Conservation (phyloP, 108 stramenopile genomes). For the Discostella pseudostelligera region DNA sequence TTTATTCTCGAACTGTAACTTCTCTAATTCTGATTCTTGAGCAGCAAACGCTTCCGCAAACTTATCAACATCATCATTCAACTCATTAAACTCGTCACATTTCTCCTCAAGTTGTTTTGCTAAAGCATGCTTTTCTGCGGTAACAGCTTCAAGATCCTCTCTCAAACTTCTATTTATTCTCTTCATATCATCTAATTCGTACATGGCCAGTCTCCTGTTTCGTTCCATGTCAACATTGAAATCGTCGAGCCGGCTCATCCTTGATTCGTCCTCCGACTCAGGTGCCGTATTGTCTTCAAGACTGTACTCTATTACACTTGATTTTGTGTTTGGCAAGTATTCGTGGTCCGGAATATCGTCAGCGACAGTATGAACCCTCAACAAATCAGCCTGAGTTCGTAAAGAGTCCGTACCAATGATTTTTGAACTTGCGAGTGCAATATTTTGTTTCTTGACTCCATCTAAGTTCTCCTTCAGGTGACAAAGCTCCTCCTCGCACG, state of each 20-base stretch:
- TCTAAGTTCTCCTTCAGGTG: background rate
- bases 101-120: conserved; percentile 13
- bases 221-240: conserved; percentile 18
- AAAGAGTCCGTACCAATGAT: background rate
- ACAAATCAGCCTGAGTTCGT: background rate
- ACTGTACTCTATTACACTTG: conserved; percentile 20
- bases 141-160: conserved; percentile 25
- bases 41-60: conserved; percentile 39
- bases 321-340: background rate
- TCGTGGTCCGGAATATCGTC: background rate
- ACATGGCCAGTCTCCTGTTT: conserved; percentile 20
- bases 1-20: no score
- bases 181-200: conserved; percentile 34
- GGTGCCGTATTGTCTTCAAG: conserved; percentile 15
- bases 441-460: background rate
- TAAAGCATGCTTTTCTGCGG: conserved; percentile 7
- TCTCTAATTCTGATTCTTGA: conserved; percentile 5
- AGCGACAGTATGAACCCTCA: background rate
- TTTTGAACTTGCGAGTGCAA: background rate
- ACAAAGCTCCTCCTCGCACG: background rate
- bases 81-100: conserved; percentile 23
- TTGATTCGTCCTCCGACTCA: conserved; percentile 17
- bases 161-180: conserved; percentile 31
- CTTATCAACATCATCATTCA: conserved; percentile 36
- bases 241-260: conserved; percentile 6